phyloP scores from a whole-genome alignment of 169 alveolate genomes.

The Plasmodium coatneyi region DNA sequence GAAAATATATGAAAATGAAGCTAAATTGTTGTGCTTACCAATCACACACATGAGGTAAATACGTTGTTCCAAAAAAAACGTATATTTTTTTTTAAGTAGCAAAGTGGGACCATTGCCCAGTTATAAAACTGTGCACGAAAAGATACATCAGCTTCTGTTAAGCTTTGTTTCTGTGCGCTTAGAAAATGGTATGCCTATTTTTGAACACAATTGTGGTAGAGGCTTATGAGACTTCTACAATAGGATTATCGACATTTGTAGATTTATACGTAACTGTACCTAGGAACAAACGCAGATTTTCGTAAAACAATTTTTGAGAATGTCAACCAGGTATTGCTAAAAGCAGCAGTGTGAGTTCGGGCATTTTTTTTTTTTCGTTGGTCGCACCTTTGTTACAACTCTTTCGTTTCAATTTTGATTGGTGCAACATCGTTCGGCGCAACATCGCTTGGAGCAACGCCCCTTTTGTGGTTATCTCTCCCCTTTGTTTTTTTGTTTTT shows the following conservation, averaged over 20 bases:
- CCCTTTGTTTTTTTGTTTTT: neutral
- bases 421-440: neutral
- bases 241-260: neutral
- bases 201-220: neutral
- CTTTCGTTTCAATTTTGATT: neutral
- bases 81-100: too few relatives aligned
- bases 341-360: neutral
- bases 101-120: neutral
- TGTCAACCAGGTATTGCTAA: neutral
- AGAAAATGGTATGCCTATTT: neutral
- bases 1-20: neutral
- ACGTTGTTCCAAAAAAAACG: neutral
- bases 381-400: neutral
- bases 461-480: neutral
- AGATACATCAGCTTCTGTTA: neutral
- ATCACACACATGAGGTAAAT: neutral
- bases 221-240: conserved; percentile 25
- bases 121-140: neutral
- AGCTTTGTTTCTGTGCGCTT: neutral
- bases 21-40: neutral
- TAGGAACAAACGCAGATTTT: neutral
- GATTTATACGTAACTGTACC: neutral
- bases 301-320: neutral
- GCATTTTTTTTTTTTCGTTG: neutral
- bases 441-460: neutral